Evolutionary conservation across 306 rosid genomes (phyloP), one percentile per base, ranked within the genome.

Genomic region (Neltuma alba): DNA sequence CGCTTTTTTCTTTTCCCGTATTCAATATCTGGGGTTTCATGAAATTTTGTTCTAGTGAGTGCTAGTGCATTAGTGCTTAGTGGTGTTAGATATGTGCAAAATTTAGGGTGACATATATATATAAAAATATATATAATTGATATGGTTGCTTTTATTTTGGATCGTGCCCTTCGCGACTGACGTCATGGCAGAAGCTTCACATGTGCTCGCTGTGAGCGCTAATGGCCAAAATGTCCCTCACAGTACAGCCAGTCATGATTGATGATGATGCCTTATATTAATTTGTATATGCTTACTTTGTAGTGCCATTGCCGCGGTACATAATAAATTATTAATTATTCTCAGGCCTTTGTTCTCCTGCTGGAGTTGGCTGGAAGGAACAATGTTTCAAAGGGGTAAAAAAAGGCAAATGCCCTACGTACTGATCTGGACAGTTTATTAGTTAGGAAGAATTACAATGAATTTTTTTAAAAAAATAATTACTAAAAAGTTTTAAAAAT

Each of bases 31-130:
- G 72, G 71, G 72, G 60, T 62, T 65, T 75, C 69, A 82, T 72
- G 50, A 79, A 71, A 70, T 79, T 76, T 86, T 79, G 81, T 37
- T 64, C 76, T 70, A 67, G 34, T 13, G 61, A 54, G 78, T 37
- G 70, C 1, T 50, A 20, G 10, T 44, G 23, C 23, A 2, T 7
- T 20, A 52, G 27, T 52, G 58, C 0, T 7, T 20, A 52, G 27
- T 52, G 58, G 12, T 52, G 52, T 65, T 70, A 76, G 81, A 25
- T 25, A 74, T 66, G 84, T 89, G 86, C 84, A 78, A 84, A 54
- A 37, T 52, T 76, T 67, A 80, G 82, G 84, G 31, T 65, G 20
- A 54, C 25, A 11, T 25, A 12, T 71, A n/a, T 2, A 74, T n/a
- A 65, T 71, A 27, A 2, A 33, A 33, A 48, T 34, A 9, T 36